Evolutionary conservation across 768 basidiomycete genomes (phyloP).

Genomic region (Termitomyces heimii): DNA sequence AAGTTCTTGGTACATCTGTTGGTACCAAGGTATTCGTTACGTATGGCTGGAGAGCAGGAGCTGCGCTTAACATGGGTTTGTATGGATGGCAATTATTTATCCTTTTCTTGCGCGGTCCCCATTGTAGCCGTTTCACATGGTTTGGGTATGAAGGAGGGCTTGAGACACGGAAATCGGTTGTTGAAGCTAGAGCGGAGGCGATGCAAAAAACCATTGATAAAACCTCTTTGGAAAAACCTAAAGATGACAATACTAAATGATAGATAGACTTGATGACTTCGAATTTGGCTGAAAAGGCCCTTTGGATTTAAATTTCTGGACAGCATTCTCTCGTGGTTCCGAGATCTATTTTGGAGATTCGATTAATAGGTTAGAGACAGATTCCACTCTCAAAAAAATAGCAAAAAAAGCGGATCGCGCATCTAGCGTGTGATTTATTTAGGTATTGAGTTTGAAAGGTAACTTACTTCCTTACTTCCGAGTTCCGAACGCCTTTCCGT

Average conservation of each 20-base stretch:
- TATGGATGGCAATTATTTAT: slow-evolving; percentile 50
- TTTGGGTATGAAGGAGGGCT: slow-evolving; percentile 59
- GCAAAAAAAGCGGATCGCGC: no score
- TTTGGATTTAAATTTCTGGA: no score
- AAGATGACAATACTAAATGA: background rate
- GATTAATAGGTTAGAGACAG: no score
- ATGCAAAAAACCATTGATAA: background rate
- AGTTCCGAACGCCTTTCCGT: background rate
- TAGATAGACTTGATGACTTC: background rate
- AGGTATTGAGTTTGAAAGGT: no score
- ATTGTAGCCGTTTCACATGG: slow-evolving; percentile 53
- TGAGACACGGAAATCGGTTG: slow-evolving; percentile 33
- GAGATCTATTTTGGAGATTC: no score
- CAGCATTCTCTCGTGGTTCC: no score
- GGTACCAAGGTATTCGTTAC: slow-evolving; percentile 65
- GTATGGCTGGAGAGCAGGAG: slow-evolving; percentile 67
- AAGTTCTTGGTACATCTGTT: slow-evolving; percentile 76
- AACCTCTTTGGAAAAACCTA: background rate
- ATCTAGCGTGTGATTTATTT: no score
- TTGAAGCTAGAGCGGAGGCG: slow-evolving; percentile 12
- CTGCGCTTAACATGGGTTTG: slow-evolving; percentile 54
- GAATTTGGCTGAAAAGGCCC: no score
- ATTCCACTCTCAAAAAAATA: no score
- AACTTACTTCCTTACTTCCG: background rate
- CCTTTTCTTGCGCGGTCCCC: slow-evolving; percentile 65